Evolutionary conservation across 148 eudicot genomes (phyloP).

Genomic region (Camellia granthamiana): DNA sequence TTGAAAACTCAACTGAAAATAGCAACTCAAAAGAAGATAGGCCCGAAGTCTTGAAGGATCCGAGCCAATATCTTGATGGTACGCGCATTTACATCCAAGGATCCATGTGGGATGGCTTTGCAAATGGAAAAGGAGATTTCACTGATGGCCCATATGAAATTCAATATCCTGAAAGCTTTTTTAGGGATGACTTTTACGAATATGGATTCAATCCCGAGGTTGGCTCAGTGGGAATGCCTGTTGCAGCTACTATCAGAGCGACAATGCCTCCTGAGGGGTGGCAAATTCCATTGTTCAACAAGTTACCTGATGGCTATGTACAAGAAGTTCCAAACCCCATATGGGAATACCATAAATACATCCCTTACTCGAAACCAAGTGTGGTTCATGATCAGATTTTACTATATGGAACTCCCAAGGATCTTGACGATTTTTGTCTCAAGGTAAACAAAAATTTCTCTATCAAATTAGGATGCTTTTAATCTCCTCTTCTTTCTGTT

Average conservation of each 20-base stretch:
- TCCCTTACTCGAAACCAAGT: conserved; percentile 89
- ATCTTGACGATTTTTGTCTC: conserved; percentile 93
- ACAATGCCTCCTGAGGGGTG: conserved; percentile 94
- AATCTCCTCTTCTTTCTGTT: conserved; percentile 9
- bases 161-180: conserved; percentile 89
- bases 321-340: conserved; percentile 89
- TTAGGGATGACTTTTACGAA: conserved; percentile 66
- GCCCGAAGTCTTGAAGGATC: conserved; percentile 40
- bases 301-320: conserved; percentile 55
- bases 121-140: conserved; percentile 76
- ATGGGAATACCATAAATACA: conserved; percentile 94
- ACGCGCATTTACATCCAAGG: conserved; percentile 88
- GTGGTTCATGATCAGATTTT: conserved; percentile 90
- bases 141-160: conserved; percentile 96
- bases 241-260: conserved; percentile 93
- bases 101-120: conserved; percentile 99
- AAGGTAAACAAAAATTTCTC: conserved; percentile 46
- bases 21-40: conserved; percentile 27
- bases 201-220: conserved; percentile 98
- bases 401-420: conserved; percentile 67
- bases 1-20: conserved; percentile 28
- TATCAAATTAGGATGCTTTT: neutral
- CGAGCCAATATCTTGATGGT: conserved; percentile 91
- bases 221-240: conserved; percentile 96
- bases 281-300: conserved; percentile 72